phyloP scores from a whole-genome alignment of 1,284 basidiomycete genomes.

The Tilletia setariae region DNA sequence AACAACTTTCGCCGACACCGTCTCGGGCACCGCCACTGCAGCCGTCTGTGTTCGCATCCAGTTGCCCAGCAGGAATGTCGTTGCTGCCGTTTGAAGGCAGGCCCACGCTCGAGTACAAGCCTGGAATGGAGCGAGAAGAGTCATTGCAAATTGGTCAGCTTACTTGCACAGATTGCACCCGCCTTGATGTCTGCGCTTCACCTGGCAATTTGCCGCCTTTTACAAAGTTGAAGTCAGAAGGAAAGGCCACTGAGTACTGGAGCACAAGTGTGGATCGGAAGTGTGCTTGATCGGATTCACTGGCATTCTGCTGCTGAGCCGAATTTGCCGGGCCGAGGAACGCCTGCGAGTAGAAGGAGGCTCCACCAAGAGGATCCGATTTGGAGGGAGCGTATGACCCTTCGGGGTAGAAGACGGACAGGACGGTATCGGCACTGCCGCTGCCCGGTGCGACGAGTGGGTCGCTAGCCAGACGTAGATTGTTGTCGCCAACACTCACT shows the following conservation, averaged over 20 bases:
- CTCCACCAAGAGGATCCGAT: conserved; percentile 1
- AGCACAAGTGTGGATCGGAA: conserved; percentile 13
- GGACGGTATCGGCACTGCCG: background rate
- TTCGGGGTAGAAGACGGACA: conserved; percentile 1
- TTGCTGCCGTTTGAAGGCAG: background rate
- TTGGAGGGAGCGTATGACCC: background rate
- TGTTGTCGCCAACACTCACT: background rate
- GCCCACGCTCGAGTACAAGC: conserved; percentile 15
- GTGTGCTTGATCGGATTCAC: background rate
- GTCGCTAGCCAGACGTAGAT: background rate
- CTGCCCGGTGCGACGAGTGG: background rate
- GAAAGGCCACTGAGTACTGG: conserved; percentile 55
- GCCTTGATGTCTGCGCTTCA: conserved; percentile 22
- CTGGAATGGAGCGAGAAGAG: background rate
- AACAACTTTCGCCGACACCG: conserved; percentile 53
- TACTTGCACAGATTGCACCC: background rate
- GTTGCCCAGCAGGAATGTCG: background rate
- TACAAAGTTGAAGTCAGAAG: conserved; percentile 54
- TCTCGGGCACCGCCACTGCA: conserved; percentile 40
- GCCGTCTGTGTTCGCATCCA: conserved; percentile 17
- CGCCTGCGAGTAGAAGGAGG: background rate
- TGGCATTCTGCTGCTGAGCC: background rate
- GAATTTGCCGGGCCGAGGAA: background rate
- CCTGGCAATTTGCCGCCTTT: conserved; percentile 57
- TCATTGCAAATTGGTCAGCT: background rate